Percentiles rank a stretch among this genome's conserved stretches.
Conservation (phyloP, 768 basidiomycete genomes). For the Tulasnella sp. region DNA sequence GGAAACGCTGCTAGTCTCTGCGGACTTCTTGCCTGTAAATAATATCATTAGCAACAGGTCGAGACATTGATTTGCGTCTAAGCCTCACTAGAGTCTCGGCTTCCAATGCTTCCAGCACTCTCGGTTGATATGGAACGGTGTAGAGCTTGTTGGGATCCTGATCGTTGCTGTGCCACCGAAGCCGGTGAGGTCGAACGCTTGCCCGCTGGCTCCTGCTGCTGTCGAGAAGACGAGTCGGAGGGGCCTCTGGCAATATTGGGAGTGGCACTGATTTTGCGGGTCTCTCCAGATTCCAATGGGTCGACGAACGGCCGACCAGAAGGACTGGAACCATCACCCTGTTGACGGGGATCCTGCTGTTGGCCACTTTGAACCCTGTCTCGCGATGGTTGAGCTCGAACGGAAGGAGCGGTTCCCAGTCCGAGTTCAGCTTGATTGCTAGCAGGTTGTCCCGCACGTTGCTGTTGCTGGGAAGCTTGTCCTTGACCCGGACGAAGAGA, state of each 20-base stretch:
- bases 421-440: slow-evolving; percentile 17
- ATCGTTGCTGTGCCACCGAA: background rate
- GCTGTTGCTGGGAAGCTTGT: background rate
- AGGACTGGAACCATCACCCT: background rate
- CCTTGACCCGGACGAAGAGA: background rate
- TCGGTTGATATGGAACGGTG: slow-evolving; percentile 5
- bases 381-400: slow-evolving; percentile 37
- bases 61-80: background rate
- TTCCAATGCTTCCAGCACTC: slow-evolving; percentile 7
- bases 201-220: background rate
- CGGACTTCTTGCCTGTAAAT: slow-evolving; percentile 36
- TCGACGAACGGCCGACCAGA: slow-evolving; percentile 34
- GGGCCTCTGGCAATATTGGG: slow-evolving; percentile 59
- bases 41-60: background rate
- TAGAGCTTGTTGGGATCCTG: background rate
- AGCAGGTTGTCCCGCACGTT: slow-evolving; percentile 17
- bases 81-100: background rate
- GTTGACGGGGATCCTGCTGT: slow-evolving; percentile 4
- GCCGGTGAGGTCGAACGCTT: slow-evolving; percentile 4
- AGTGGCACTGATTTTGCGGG: slow-evolving; percentile 64
- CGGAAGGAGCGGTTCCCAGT: slow-evolving; percentile 21
- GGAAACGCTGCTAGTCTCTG: slow-evolving; percentile 12
- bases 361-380: slow-evolving; percentile 31
- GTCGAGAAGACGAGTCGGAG: slow-evolving; percentile 17
- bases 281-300: slow-evolving; percentile 58